Conservation (phyloP, 164 flowering plant genomes). For the Annona squamosa region DNA sequence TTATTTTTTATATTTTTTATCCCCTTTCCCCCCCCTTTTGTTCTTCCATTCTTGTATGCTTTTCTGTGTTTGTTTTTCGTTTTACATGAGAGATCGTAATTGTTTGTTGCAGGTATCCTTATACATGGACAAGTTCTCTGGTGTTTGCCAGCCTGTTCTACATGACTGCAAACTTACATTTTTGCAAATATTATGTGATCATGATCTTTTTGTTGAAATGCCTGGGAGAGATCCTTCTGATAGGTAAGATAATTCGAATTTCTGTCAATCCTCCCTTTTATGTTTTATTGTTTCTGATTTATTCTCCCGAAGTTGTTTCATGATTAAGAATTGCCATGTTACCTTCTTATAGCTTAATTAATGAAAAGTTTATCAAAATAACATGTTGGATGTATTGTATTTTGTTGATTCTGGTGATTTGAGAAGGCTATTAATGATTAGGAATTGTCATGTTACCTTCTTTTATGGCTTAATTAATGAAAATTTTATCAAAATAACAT, state of each 20-base stretch:
- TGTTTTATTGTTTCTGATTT: too few relatives aligned
- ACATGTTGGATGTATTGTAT: too few relatives aligned
- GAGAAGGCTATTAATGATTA: not conserved
- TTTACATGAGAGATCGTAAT: not conserved
- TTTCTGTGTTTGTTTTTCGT: not conserved
- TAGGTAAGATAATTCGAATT: conserved; percentile 41
- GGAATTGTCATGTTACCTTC: not conserved
- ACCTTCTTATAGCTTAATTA: not conserved
- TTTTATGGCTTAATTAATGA: not conserved
- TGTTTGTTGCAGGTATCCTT: conserved; percentile 64
- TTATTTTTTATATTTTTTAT: not conserved
- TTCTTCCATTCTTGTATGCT: not conserved
- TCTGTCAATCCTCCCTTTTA: not conserved
- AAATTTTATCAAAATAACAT: too few relatives aligned
- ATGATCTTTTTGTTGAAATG: conserved; percentile 99
- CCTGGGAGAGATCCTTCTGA: conserved; percentile 99
- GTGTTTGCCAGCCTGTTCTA: conserved; percentile 83
- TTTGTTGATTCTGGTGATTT: too few relatives aligned
- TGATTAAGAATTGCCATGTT: not conserved
- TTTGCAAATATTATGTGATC: conserved; percentile 94
- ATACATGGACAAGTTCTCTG: conserved; percentile 96
- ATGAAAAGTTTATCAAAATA: not conserved
- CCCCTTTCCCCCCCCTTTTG: not conserved
- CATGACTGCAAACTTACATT: conserved; percentile 99
- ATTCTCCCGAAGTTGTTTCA: not conserved